Percentiles rank a stretch among this genome's conserved stretches.
phyloP scores from a whole-genome alignment of 202 grass and related monocot genomes.

The Saccharum hybrid region DNA sequence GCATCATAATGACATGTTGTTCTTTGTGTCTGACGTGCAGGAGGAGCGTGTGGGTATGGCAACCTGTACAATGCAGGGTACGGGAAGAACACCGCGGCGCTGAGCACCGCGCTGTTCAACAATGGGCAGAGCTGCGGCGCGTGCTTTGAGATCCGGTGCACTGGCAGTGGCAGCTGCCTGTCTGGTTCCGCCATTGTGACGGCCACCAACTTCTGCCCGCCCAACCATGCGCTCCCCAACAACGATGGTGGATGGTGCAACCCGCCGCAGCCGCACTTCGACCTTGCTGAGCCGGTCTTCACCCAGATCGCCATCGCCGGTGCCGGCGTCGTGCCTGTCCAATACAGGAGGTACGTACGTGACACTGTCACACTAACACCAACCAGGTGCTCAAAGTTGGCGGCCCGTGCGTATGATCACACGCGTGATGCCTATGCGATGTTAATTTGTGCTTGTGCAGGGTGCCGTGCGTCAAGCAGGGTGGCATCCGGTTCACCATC shows the following conservation, averaged over 20 bases:
- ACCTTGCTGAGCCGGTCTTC: constrained; percentile 69
- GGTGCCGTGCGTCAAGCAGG: constrained; percentile 60
- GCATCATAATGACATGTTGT: background rate
- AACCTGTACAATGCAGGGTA: constrained; percentile 76
- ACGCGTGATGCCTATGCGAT: no score
- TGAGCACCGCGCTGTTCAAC: constrained; percentile 85
- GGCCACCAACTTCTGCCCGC: constrained; percentile 84
- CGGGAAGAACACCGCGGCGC: constrained; percentile 69
- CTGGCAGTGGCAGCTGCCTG: constrained; percentile 49
- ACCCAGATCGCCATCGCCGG: constrained; percentile 52
- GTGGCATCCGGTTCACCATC: constrained; percentile 84
- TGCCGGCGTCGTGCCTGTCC: constrained; percentile 71
- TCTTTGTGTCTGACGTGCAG: constrained; percentile 33
- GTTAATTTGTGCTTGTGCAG: constrained; percentile 30
- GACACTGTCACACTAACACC: no score
- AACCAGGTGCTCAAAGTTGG: no score
- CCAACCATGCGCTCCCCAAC: constrained; percentile 66
- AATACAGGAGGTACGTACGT: constrained; percentile 57
- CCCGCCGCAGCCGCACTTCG: constrained; percentile 75
- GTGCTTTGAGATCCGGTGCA: constrained; percentile 75
- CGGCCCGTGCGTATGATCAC: no score
- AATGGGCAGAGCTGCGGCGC: constrained; percentile 79
- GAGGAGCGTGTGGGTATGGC: constrained; percentile 91
- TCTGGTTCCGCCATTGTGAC: constrained; percentile 63
- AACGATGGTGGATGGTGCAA: constrained; percentile 88